Evolutionary conservation across 305 asterid genomes (phyloP).

Genomic region (Salvia sclarea): DNA sequence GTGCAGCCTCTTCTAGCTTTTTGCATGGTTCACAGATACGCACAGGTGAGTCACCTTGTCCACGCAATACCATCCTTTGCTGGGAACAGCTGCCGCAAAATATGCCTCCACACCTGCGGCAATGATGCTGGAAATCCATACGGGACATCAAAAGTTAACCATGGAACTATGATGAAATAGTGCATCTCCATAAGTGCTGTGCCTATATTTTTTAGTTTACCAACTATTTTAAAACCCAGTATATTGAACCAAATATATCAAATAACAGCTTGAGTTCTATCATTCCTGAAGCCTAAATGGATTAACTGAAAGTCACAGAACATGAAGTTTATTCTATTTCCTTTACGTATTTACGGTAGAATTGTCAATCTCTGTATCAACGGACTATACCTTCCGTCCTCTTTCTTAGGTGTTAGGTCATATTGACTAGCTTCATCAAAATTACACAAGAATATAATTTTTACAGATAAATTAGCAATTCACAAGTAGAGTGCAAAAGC

Average conservation of each 20-base stretch:
- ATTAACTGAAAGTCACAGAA: not conserved
- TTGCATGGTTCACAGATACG: slow-evolving; percentile 97
- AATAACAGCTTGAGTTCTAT: not conserved
- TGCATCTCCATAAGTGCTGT: not conserved
- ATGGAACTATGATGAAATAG: not conserved
- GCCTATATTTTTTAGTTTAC: not conserved
- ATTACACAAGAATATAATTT: not conserved
- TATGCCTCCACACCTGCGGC: slow-evolving; percentile 97
- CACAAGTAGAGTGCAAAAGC: not conserved
- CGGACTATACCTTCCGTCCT: not conserved
- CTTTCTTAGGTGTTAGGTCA: not conserved
- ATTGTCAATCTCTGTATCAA: not conserved
- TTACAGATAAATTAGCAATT: not conserved
- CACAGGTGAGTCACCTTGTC: slow-evolving; percentile 98
- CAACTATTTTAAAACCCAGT: not conserved
- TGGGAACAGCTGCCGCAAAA: slow-evolving; percentile 84
- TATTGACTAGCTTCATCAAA: not conserved
- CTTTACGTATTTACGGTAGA: not conserved
- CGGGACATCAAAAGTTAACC: slow-evolving; percentile 31
- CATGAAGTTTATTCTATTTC: not conserved
- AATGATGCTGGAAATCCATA: slow-evolving; percentile 81
- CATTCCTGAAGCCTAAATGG: not conserved
- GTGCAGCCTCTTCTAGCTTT: slow-evolving; percentile 88
- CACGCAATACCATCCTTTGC: slow-evolving; percentile 90
- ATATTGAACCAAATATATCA: not conserved